Conservation (phyloP, 192 early-diverging fungal species). For the Lobosporangium transversale region DNA sequence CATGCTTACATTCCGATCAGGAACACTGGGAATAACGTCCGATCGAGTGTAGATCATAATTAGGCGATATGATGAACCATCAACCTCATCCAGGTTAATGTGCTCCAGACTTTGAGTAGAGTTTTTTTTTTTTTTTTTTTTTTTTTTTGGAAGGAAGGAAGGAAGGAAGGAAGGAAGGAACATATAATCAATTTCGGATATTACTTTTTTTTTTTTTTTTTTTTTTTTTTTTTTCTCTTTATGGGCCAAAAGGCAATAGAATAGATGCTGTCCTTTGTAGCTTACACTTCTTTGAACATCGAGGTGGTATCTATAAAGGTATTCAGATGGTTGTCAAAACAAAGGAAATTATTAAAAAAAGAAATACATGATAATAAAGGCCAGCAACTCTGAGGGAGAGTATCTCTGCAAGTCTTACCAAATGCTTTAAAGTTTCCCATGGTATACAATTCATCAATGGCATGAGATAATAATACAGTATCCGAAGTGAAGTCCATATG, state of each 20-base stretch:
- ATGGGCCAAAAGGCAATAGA: no score
- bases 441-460: conserved; percentile 42
- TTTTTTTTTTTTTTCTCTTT: no score
- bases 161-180: no score
- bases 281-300: conserved; percentile 41
- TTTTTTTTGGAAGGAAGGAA: no score
- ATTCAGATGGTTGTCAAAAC: no score
- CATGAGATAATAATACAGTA: conserved; percentile 25
- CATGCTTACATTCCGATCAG: conserved; percentile 38
- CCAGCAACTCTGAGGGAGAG: background rate
- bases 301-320: conserved; percentile 17
- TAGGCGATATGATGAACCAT: conserved; percentile 16
- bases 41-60: conserved; percentile 50
- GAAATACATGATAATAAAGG: background rate
- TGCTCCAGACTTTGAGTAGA: conserved; percentile 30
- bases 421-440: conserved; percentile 43
- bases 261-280: no score
- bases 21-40: conserved; percentile 24
- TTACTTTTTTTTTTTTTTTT: no score
- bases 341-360: background rate
- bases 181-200: no score
- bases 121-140: no score
- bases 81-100: conserved; percentile 10
- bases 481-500: conserved; percentile 53
- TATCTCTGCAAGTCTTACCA: conserved; percentile 22